Percentiles rank a stretch among this genome's conserved stretches.
Evolutionary conservation across 371 early-diverging fungal genomes (phyloP).

Genomic region (Batkoa obscura): DNA sequence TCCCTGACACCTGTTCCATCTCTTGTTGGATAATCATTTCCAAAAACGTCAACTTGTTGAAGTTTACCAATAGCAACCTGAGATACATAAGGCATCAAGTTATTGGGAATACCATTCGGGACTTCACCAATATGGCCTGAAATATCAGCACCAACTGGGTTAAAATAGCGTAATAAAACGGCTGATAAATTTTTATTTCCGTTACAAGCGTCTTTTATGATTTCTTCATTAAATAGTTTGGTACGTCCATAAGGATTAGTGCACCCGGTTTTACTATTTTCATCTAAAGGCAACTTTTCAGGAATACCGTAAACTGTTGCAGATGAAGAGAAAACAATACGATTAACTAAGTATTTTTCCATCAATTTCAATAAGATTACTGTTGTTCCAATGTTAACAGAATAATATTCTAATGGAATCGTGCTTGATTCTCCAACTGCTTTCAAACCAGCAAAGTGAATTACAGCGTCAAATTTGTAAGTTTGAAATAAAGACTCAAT

Average conservation of each 20-base stretch:
- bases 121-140: constrained; percentile 78
- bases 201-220: constrained; percentile 42
- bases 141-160: constrained; percentile 76
- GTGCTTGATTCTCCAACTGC: constrained; percentile 69
- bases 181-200: constrained; percentile 39
- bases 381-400: constrained; percentile 68
- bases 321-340: constrained; percentile 72
- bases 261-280: constrained; percentile 34
- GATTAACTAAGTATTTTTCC: constrained; percentile 35
- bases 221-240: constrained; percentile 62
- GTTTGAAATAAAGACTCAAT: constrained; percentile 8
- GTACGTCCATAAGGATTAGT: constrained; percentile 78
- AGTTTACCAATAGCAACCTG: constrained; percentile 60
- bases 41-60: constrained; percentile 53
- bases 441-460: constrained; percentile 85
- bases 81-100: constrained; percentile 71
- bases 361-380: constrained; percentile 46
- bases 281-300: constrained; percentile 28
- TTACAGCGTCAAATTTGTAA: constrained; percentile 40
- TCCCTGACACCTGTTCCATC: constrained; percentile 84
- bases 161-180: constrained; percentile 67
- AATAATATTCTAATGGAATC: constrained; percentile 72
- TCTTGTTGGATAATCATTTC: constrained; percentile 60
- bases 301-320: constrained; percentile 68
- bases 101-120: constrained; percentile 65